Percentiles rank a stretch among this genome's conserved stretches.
Conservation (phyloP, 306 rosid species). For the Castanea sativa region DNA sequence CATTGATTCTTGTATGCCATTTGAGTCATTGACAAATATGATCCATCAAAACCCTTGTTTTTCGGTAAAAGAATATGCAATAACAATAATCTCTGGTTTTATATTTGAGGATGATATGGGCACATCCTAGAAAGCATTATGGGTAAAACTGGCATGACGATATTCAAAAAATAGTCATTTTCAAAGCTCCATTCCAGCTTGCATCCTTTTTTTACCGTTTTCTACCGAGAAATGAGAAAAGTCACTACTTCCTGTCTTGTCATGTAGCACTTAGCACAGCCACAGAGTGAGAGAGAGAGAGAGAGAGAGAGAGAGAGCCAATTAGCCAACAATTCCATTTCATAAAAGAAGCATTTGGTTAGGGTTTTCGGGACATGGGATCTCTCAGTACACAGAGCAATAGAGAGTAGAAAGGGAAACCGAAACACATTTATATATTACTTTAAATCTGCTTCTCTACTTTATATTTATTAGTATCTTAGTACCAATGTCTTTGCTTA, state of each 20-base stretch:
- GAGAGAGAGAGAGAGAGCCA: constrained; percentile 31
- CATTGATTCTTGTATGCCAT: too few relatives aligned
- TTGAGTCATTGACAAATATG: too few relatives aligned
- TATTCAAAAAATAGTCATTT: background rate
- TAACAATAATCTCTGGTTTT: background rate
- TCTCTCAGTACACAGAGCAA: constrained; percentile 30
- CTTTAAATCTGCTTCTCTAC: background rate
- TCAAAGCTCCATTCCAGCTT: constrained; percentile 26
- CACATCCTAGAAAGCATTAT: background rate
- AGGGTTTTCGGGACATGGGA: constrained; percentile 60
- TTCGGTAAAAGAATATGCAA: too few relatives aligned
- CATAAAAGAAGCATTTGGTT: constrained; percentile 36
- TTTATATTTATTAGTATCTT: background rate
- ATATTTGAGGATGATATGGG: background rate
- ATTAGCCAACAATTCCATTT: constrained; percentile 33
- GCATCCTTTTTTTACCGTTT: constrained; percentile 32
- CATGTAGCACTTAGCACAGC: constrained; percentile 55
- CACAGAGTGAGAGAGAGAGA: constrained; percentile 13
- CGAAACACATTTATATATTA: background rate
- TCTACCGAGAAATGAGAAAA: constrained; percentile 60
- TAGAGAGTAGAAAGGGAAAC: background rate
- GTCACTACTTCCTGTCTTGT: constrained; percentile 66
- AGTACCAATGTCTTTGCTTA: background rate
- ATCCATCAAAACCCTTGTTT: too few relatives aligned
- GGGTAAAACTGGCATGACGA: constrained; percentile 21